phyloP scores from a whole-genome alignment of 2,329 filamentous ascomycete genomes.

The Helicocarpus griseus region DNA sequence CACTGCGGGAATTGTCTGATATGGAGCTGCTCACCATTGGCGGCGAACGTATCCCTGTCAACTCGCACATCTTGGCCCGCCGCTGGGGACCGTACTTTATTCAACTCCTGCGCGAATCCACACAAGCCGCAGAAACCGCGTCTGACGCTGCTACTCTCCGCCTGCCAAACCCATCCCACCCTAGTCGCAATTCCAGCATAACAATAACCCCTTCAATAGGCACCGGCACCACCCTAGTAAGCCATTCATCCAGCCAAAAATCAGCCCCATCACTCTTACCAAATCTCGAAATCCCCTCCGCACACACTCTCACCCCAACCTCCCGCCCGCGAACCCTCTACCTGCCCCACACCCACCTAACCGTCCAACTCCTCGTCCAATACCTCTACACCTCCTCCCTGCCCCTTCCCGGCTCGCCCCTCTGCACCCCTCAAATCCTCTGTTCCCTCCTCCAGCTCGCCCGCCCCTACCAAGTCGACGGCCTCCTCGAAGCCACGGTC shows the following conservation, averaged over 20 bases:
- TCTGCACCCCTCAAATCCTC: slow-evolving; percentile 90
- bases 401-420: slow-evolving; percentile 61
- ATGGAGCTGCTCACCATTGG: slow-evolving; percentile 94
- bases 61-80: slow-evolving; percentile 75
- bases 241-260: slow-evolving; percentile 16
- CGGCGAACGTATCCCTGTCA: slow-evolving; percentile 86
- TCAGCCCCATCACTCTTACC: slow-evolving; percentile 12
- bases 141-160: slow-evolving; percentile 65
- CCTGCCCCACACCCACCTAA: slow-evolving; percentile 83
- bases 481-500: slow-evolving; percentile 82
- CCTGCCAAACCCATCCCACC: slow-evolving; percentile 47
- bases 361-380: slow-evolving; percentile 80
- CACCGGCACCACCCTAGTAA: slow-evolving; percentile 31
- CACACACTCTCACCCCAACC: slow-evolving; percentile 43
- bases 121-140: slow-evolving; percentile 58
- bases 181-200: slow-evolving; percentile 67
- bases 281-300: slow-evolving; percentile 44
- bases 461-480: slow-evolving; percentile 85
- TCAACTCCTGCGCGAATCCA: slow-evolving; percentile 73
- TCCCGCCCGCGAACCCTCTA: slow-evolving; percentile 79
- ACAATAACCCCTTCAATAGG: slow-evolving; percentile 62
- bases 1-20: slow-evolving; percentile 76
- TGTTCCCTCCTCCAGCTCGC: slow-evolving; percentile 92
- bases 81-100: slow-evolving; percentile 97
- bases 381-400: slow-evolving; percentile 90